Evolutionary conservation across 148 eudicot species (phyloP).

Genomic region (Suaeda aralocaspica): DNA sequence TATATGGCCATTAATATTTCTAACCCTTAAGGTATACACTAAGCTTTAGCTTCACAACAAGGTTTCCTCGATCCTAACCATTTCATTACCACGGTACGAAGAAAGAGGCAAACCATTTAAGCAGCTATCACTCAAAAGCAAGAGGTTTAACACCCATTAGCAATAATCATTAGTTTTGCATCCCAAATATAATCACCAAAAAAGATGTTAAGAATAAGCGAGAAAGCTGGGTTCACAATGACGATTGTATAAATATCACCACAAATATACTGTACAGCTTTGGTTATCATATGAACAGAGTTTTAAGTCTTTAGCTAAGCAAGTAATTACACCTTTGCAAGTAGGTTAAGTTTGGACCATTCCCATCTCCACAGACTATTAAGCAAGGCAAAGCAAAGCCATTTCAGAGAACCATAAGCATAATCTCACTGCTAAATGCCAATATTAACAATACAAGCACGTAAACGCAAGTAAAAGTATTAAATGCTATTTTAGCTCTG

Average conservation of each 20-base stretch:
- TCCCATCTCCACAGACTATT: conserved; percentile 10
- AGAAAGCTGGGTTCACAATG: conserved; percentile 4
- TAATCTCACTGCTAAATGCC: conserved; percentile 6
- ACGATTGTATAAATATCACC: neutral
- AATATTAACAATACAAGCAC: conserved; percentile 21
- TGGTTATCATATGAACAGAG: neutral
- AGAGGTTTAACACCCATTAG: neutral
- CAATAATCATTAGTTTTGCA: neutral
- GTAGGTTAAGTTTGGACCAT: conserved; percentile 16
- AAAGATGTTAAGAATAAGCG: neutral
- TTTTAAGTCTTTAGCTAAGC: neutral
- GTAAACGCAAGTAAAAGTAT: conserved; percentile 12
- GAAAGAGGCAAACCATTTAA: neutral
- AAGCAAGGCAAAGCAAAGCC: conserved; percentile 15
- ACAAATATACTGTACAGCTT: conserved; percentile 18
- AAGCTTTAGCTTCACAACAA: no score
- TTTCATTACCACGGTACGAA: neutral
- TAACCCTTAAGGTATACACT: no score
- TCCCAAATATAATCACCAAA: neutral
- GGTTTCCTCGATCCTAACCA: no score
- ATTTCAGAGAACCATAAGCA: conserved; percentile 18
- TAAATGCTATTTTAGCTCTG: conserved; percentile 13
- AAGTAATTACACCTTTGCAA: conserved; percentile 1
- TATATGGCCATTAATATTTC: no score
- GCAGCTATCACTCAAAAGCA: neutral